Conservation (phyloP, 2,329 filamentous ascomycete genomes). For the Alternaria angustiovoidea region DNA sequence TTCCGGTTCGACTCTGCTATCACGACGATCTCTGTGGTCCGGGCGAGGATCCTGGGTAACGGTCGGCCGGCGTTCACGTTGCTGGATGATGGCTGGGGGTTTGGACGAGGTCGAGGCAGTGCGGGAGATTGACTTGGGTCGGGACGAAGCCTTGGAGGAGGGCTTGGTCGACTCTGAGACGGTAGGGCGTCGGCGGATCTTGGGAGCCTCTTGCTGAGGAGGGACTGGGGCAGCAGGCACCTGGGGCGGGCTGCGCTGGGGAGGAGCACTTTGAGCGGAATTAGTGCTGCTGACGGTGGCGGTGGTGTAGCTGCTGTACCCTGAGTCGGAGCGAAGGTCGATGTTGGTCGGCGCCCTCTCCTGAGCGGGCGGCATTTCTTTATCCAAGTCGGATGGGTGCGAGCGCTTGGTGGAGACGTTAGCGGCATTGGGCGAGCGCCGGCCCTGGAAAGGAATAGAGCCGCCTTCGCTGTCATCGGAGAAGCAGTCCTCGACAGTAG, state of each 20-base stretch:
- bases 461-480: constrained; percentile 49
- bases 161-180: constrained; percentile 20
- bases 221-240: constrained; percentile 25
- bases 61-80: constrained; percentile 3
- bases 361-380: constrained; percentile 37
- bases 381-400: constrained; percentile 46
- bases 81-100: constrained; percentile 19
- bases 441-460: constrained; percentile 47
- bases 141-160: constrained; percentile 28
- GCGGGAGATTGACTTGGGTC: constrained; percentile 34
- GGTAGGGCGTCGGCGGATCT: constrained; percentile 30
- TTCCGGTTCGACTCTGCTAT: constrained; percentile 27
- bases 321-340: constrained; percentile 66
- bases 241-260: constrained; percentile 39
- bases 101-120: constrained; percentile 36
- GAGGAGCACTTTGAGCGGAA: constrained; percentile 56
- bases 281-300: constrained; percentile 62
- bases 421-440: constrained; percentile 57
- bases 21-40: constrained; percentile 20
- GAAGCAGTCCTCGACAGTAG: constrained; percentile 52
- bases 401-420: constrained; percentile 61
- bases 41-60: constrained; percentile 15
- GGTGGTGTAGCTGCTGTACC: constrained; percentile 67
- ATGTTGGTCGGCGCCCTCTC: constrained; percentile 44
- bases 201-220: constrained; percentile 26